These are phyloP conservation scores for Globisporangium lucens DNA, from an alignment of 352 stramenopile species.

Conservation along the genomic window DNA sequence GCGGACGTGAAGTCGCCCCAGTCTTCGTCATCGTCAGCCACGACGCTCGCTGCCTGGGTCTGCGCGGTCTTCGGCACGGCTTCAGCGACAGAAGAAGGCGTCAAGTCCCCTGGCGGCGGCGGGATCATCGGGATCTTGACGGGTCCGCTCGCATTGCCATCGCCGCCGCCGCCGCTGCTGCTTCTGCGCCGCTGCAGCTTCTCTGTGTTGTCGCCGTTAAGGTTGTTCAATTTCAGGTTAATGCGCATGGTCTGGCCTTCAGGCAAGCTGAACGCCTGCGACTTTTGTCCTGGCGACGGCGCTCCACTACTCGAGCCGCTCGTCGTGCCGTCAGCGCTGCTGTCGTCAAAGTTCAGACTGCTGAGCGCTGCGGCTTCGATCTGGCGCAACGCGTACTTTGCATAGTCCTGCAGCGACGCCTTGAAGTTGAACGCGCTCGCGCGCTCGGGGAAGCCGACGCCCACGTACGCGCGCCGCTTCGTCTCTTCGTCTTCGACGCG, in stretches of 20 bases:
- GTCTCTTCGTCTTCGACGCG: constrained; percentile 77
- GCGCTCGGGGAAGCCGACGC: constrained; percentile 77
- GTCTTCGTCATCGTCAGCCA: constrained; percentile 50
- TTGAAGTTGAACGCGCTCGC: constrained; percentile 85
- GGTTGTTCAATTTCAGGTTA: constrained; percentile 57
- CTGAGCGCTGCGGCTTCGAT: constrained; percentile 35
- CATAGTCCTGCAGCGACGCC: constrained; percentile 78
- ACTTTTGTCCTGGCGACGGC: constrained; percentile 26
- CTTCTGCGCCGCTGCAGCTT: constrained; percentile 25
- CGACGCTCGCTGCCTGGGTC: constrained; percentile 28
- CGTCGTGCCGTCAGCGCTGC: background rate
- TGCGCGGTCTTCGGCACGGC: constrained; percentile 31
- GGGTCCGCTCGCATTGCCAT: constrained; percentile 22
- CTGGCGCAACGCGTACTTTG: constrained; percentile 72
- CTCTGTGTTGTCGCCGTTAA: constrained; percentile 24
- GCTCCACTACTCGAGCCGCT: background rate
- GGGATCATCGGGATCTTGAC: constrained; percentile 57
- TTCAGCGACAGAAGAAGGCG: constrained; percentile 23
- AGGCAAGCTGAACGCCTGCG: constrained; percentile 57
- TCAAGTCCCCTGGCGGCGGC: constrained; percentile 39
- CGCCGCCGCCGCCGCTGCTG: constrained; percentile 24
- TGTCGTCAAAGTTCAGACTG: constrained; percentile 1
- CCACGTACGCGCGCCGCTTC: constrained; percentile 70
- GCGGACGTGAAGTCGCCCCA: constrained; percentile 84
- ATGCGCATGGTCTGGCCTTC: constrained; percentile 76